Conservation (phyloP, 345 rosid genomes). For the Brassica nigra region DNA sequence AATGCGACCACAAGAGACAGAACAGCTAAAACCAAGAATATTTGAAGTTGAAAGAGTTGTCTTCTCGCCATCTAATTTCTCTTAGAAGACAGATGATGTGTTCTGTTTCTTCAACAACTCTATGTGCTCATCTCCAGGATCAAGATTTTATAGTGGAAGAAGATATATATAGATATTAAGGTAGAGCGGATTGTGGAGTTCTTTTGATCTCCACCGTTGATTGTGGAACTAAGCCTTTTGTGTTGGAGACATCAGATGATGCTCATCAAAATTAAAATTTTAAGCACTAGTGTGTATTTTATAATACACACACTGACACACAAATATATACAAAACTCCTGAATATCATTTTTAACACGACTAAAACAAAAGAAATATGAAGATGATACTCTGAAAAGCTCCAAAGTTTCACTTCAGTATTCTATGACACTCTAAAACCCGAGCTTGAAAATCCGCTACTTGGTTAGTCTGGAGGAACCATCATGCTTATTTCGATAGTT, state of each 20-base stretch:
- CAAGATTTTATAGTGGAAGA: slow-evolving; percentile 30
- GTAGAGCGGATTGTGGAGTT: slow-evolving; percentile 15
- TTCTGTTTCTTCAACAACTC: neutral
- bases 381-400: neutral
- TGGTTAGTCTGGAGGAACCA: slow-evolving; percentile 42
- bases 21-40: slow-evolving; percentile 23
- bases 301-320: slow-evolving; percentile 4
- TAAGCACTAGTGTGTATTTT: slow-evolving; percentile 27
- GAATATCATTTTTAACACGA: neutral
- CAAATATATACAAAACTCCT: slow-evolving; percentile 2
- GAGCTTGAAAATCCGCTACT: slow-evolving; percentile 45
- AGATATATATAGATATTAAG: slow-evolving; percentile 28
- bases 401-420: slow-evolving; percentile 61
- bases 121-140: slow-evolving; percentile 17
- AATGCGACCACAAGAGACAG: slow-evolving; percentile 8
- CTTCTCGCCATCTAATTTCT: slow-evolving; percentile 33
- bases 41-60: slow-evolving; percentile 9
- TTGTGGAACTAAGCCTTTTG: slow-evolving; percentile 38
- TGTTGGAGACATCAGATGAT: slow-evolving; percentile 41
- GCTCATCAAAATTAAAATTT: slow-evolving; percentile 21
- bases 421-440: slow-evolving; percentile 55
- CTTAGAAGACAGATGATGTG: slow-evolving; percentile 1
- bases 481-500: slow-evolving; percentile 53
- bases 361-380: neutral
- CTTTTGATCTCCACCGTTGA: slow-evolving; percentile 41